Base-by-base conservation (phyloP, 1,139 yeast genomes). In the Pichia sp. region DNA sequence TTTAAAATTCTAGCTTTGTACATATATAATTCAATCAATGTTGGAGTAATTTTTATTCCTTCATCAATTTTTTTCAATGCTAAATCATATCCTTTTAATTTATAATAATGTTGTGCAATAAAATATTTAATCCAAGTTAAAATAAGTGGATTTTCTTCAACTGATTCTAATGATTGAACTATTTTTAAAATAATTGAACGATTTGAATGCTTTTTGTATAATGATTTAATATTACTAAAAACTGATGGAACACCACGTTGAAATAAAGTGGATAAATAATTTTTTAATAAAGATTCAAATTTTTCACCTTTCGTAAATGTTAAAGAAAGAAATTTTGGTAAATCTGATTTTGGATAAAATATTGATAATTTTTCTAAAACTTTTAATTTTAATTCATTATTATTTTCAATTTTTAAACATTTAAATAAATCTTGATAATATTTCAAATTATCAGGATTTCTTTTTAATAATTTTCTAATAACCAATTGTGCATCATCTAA, bases 171-270 rank as follows among this genome's bases (percentile, higher is more conserved):
- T 77, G 83, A 4, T 54, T 76, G 18, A 10, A 83, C 87, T 46
- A 83, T 68, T 33, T 73, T 62, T 53, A 76, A 80, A 54, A 88
- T 75, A 5, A 75, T 66, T 5, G 62, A 58, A 37, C 68, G 68
- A 61, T 85, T 84, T 11, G 62, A 63, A 2, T 63, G 53, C 55
- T 76, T 76, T 49, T 71, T 74, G 66, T 88, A 89, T 55, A 90
- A 72, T 1, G 94, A 86, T 67, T 90, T 89, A 48, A 92, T 78
- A 59, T 86, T 84, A 44, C 85, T 85, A 68, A 90, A 92, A 6
- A 95, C 77, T 1, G 97, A 87, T 4, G 98, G 98, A 34, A 89
- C 94, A 37, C 96, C 95, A 53, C 88, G 76, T 53, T 75, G 69
- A 59, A 94, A 75, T 62, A 83, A 86, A 3, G 73, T 67, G 10